Evolutionary conservation across 768 basidiomycete genomes (phyloP), one percentile per base, ranked within the genome.

Genomic region (Tylopilus cervinicoccineus): DNA sequence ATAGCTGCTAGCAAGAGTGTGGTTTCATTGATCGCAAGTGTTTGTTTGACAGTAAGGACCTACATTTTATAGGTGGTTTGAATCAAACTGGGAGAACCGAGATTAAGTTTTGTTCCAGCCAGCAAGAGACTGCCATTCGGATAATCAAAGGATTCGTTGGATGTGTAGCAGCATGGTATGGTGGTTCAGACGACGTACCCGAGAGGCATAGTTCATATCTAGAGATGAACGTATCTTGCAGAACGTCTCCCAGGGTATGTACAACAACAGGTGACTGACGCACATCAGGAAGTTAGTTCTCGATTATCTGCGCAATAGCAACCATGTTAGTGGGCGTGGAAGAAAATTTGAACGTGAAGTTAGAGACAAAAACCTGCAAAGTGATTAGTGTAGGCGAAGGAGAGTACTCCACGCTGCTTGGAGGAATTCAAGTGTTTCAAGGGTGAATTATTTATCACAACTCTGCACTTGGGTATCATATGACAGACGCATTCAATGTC

Each of bases 401-500:
- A n/a, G n/a, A n/a, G n/a, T n/a, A n/a, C n/a, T n/a, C n/a, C n/a
- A n/a, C n/a, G n/a, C n/a, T n/a, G n/a, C n/a, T n/a, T n/a, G n/a
- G n/a, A n/a, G n/a, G n/a, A n/a, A n/a, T n/a, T n/a, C n/a, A n/a
- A n/a, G n/a, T n/a, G n/a, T n/a, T n/a, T n/a, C n/a, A n/a, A n/a
- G n/a, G n/a, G n/a, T n/a, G n/a, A n/a, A n/a, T n/a, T n/a, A n/a
- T n/a, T n/a, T 27, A 38, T 29, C 2, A 14, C 4, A 38, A 16
- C n/a, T 51, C n/a, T 45, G 43, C 13, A 57, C 20, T 46, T 27
- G 37, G 27, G 4, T 14, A 14, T 43, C 44, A 6, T 17, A 28
- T 23, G 24, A 44, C 33, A 40, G 27, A 42, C 7, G 6, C 3
- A 24, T 72, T 63, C 74, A 42, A 81, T 59, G 10, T 59, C 65